Percentiles rank a stretch among this genome's conserved stretches.
Evolutionary conservation across 2,329 filamentous ascomycete genomes (phyloP).

Genomic region (Fusarium irregulare): DNA sequence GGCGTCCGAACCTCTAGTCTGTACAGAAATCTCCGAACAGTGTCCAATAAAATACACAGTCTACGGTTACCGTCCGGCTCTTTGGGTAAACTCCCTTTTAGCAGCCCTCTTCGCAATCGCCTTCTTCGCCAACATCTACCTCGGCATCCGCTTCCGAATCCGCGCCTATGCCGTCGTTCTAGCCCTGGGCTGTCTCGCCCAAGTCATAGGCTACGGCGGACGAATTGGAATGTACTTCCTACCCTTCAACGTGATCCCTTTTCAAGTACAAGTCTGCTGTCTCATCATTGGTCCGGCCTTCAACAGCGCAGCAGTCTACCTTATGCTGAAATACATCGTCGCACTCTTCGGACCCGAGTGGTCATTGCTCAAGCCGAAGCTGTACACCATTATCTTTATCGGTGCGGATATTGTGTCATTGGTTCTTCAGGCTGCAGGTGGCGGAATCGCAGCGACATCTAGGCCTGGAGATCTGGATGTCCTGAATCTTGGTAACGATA

Average conservation of each 20-base stretch:
- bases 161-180: slow-evolving; percentile 15
- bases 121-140: not conserved
- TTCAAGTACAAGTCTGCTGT: slow-evolving; percentile 13
- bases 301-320: slow-evolving; percentile 19
- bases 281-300: slow-evolving; percentile 19
- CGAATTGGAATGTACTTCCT: slow-evolving; percentile 14
- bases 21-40: not conserved
- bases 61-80: slow-evolving; percentile 1
- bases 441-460: slow-evolving; percentile 14
- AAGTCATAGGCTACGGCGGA: not conserved
- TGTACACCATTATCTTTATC: slow-evolving; percentile 22
- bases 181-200: not conserved
- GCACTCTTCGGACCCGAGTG: slow-evolving; percentile 5
- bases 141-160: slow-evolving; percentile 5
- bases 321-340: slow-evolving; percentile 18
- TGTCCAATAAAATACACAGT: slow-evolving; percentile 4
- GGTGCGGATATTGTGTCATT: slow-evolving; percentile 4
- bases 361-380: slow-evolving; percentile 13
- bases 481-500: not conserved
- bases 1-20: not conserved
- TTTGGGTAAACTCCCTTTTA: not conserved
- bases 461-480: not conserved
- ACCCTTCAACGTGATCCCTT: slow-evolving; percentile 1
- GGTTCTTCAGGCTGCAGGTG: slow-evolving; percentile 6
- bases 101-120: not conserved